Percentiles rank a stretch among this genome's conserved stretches.
Conservation (phyloP, 352 stramenopile genomes). For the Hyaloperonospora brassicae region DNA sequence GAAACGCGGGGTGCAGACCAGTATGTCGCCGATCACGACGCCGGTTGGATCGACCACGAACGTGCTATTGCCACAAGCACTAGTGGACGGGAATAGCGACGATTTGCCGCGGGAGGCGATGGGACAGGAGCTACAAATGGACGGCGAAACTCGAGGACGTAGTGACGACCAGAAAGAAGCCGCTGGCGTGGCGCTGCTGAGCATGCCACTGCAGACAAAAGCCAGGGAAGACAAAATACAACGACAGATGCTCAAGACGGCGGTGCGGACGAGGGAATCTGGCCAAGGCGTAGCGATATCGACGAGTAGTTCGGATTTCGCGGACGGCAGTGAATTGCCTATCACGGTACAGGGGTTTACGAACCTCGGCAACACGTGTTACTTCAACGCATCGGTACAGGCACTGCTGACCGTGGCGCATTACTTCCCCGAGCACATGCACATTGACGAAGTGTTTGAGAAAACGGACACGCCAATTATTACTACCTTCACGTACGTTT, state of each 20-base stretch:
- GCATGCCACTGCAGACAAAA: constrained; percentile 30
- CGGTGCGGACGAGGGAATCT: constrained; percentile 11
- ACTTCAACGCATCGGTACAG: constrained; percentile 87
- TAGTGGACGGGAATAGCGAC: constrained; percentile 10
- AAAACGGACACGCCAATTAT: constrained; percentile 86
- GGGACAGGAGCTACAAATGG: constrained; percentile 2
- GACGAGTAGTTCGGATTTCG: not conserved
- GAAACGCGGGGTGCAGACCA: constrained; percentile 3
- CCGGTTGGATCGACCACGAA: constrained; percentile 17
- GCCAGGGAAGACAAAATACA: constrained; percentile 24
- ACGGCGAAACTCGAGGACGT: not conserved
- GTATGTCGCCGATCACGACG: not conserved
- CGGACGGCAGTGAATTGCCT: constrained; percentile 10
- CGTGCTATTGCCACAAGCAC: constrained; percentile 9
- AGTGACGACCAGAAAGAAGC: not conserved
- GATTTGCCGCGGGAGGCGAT: constrained; percentile 10
- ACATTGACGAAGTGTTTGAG: constrained; percentile 41
- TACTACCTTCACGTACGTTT: constrained; percentile 50
- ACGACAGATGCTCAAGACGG: constrained; percentile 18
- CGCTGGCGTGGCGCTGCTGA: constrained; percentile 16
- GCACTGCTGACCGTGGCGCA: constrained; percentile 87
- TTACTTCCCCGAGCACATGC: constrained; percentile 48
- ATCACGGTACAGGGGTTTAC: constrained; percentile 55
- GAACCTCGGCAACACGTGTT: constrained; percentile 93
- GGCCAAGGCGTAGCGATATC: constrained; percentile 14